Evolutionary conservation across 208 protist genomes (phyloP).

Genomic region (Wallacemonas sp.): DNA sequence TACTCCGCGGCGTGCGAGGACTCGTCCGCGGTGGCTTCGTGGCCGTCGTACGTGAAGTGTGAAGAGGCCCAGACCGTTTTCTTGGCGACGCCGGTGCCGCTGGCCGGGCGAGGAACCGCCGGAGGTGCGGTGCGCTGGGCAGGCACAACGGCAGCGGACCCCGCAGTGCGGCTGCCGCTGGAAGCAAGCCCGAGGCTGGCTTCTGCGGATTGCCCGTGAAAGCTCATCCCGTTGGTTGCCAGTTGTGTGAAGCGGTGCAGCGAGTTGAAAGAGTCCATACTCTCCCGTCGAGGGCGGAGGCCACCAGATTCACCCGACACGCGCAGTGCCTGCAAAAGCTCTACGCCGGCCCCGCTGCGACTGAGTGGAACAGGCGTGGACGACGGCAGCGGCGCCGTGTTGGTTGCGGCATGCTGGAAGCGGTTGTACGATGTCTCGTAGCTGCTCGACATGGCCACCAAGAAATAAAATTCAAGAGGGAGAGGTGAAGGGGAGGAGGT

Average conservation of each 20-base stretch:
- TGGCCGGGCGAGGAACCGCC: not conserved
- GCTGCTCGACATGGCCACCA: not conserved
- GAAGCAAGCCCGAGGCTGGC: too few relatives aligned
- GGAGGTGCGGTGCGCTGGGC: not conserved
- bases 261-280: constrained; percentile 12
- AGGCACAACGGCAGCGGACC: too few relatives aligned
- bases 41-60: not conserved
- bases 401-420: constrained; percentile 2
- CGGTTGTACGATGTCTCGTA: constrained; percentile 5
- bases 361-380: not conserved
- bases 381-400: not conserved
- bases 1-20: too few relatives aligned
- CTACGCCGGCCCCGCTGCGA: not conserved
- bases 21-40: too few relatives aligned
- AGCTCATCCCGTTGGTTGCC: not conserved
- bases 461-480: not conserved
- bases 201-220: not conserved
- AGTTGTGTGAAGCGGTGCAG: constrained; percentile 9
- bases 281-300: not conserved
- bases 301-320: not conserved
- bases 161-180: too few relatives aligned
- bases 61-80: constrained; percentile 7
- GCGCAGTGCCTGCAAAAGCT: constrained; percentile 1
- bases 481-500: not conserved
- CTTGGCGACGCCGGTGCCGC: not conserved